Conservation (phyloP, 208 protist species). For the Acanthamoeba royreba region DNA sequence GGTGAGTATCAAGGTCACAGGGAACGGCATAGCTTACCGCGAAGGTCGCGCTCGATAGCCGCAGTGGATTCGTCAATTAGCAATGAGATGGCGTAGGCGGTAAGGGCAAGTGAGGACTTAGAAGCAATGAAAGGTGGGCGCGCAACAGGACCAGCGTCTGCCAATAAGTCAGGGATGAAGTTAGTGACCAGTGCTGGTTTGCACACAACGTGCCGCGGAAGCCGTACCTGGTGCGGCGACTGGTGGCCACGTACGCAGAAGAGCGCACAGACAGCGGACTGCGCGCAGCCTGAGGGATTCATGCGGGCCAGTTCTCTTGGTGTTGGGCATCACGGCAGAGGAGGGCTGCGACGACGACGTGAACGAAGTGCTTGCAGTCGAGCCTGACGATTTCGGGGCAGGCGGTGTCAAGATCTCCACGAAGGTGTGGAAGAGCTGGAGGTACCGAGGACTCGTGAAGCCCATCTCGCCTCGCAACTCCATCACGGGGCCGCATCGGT, state of each 20-base stretch:
- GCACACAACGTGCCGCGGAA: too few relatives aligned
- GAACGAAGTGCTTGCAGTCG: background rate
- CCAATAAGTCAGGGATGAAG: background rate
- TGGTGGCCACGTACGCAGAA: background rate
- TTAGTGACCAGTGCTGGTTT: too few relatives aligned
- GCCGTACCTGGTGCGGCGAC: background rate
- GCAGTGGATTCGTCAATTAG: conserved; percentile 19
- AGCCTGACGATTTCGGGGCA: background rate
- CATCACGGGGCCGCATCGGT: background rate
- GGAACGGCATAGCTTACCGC: background rate
- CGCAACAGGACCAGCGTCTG: background rate
- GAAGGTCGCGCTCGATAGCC: background rate
- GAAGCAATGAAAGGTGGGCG: background rate
- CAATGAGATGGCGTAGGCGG: background rate
- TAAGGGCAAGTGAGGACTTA: conserved; percentile 7
- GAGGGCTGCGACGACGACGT: too few relatives aligned
- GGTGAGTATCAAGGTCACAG: background rate
- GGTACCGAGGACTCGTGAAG: background rate
- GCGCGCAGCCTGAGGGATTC: background rate
- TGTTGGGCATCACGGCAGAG: background rate
- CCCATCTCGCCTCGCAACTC: background rate
- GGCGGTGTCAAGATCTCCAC: background rate
- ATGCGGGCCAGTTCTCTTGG: background rate
- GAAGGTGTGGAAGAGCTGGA: conserved; percentile 9
- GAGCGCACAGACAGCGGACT: background rate